These are phyloP conservation scores for Spergularia marina DNA, from an alignment of 148 eudicot genomes.

Conservation along the genomic window DNA sequence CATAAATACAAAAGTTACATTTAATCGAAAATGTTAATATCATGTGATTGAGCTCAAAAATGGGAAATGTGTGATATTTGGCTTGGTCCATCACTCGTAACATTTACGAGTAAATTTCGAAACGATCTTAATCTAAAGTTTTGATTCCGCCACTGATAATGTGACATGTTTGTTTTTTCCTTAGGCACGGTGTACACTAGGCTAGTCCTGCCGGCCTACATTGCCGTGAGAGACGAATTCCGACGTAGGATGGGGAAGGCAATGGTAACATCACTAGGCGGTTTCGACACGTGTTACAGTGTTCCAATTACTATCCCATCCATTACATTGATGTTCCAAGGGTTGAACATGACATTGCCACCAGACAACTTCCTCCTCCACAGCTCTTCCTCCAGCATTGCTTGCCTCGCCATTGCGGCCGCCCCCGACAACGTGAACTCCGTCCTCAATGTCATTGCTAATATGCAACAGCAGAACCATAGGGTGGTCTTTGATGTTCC, in stretches of 20 bases:
- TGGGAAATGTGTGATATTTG: too few relatives aligned
- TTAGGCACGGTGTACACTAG: slow-evolving; percentile 70
- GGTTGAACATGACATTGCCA: slow-evolving; percentile 55
- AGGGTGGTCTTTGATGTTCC: slow-evolving; percentile 60
- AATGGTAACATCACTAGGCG: slow-evolving; percentile 60
- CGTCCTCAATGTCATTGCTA: slow-evolving; percentile 70
- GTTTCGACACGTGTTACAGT: slow-evolving; percentile 82
- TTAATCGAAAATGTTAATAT: too few relatives aligned
- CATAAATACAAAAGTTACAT: too few relatives aligned
- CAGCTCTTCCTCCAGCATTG: slow-evolving; percentile 48
- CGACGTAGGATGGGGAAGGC: slow-evolving; percentile 47
- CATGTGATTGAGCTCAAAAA: too few relatives aligned
- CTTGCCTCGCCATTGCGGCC: slow-evolving; percentile 80
- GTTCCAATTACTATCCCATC: slow-evolving; percentile 50
- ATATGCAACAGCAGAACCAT: slow-evolving; percentile 86
- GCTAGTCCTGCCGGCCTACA: slow-evolving; percentile 56
- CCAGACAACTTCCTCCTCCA: slow-evolving; percentile 74
- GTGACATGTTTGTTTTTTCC: too few relatives aligned
- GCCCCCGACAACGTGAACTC: slow-evolving; percentile 43
- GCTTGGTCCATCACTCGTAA: too few relatives aligned
- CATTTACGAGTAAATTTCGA: too few relatives aligned
- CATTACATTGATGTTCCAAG: slow-evolving; percentile 65
- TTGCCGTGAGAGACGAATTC: slow-evolving; percentile 61
- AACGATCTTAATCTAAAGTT: not conserved
- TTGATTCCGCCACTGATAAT: not conserved